Evolutionary conservation across 2,329 filamentous ascomycete species (phyloP).

Genomic region (Neofusicoccum kwambonambiense): DNA sequence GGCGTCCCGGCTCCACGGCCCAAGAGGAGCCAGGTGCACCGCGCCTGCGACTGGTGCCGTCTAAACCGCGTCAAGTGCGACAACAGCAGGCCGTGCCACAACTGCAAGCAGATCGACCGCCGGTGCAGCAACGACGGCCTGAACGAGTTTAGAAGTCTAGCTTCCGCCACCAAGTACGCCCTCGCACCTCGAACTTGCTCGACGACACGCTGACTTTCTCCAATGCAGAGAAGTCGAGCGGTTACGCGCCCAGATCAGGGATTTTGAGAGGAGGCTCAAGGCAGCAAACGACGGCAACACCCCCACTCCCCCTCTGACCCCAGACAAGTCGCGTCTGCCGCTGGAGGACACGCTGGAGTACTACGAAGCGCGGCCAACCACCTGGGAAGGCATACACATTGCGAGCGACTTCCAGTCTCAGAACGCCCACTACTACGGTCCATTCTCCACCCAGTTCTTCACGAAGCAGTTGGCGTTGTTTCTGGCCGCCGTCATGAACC

Average conservation of each 20-base stretch:
- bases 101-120: slow-evolving; percentile 38
- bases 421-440: slow-evolving; percentile 36
- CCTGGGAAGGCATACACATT: not conserved
- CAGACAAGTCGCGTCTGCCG: not conserved
- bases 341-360: not conserved
- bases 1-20: slow-evolving; percentile 3
- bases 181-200: not conserved
- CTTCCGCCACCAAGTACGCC: slow-evolving; percentile 30
- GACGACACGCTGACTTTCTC: slow-evolving; percentile 20
- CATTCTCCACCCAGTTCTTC: slow-evolving; percentile 48
- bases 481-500: slow-evolving; percentile 35
- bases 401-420: not conserved
- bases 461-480: slow-evolving; percentile 43
- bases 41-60: slow-evolving; percentile 44
- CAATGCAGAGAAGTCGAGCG: slow-evolving; percentile 39
- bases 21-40: slow-evolving; percentile 31
- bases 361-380: not conserved
- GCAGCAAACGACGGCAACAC: not conserved
- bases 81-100: slow-evolving; percentile 40
- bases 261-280: slow-evolving; percentile 28
- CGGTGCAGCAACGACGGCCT: slow-evolving; percentile 36
- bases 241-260: slow-evolving; percentile 34
- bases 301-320: not conserved
- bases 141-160: slow-evolving; percentile 24
- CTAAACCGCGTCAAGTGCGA: slow-evolving; percentile 46